phyloP scores from a whole-genome alignment of 345 rosid species.

The Ricinus communis region DNA sequence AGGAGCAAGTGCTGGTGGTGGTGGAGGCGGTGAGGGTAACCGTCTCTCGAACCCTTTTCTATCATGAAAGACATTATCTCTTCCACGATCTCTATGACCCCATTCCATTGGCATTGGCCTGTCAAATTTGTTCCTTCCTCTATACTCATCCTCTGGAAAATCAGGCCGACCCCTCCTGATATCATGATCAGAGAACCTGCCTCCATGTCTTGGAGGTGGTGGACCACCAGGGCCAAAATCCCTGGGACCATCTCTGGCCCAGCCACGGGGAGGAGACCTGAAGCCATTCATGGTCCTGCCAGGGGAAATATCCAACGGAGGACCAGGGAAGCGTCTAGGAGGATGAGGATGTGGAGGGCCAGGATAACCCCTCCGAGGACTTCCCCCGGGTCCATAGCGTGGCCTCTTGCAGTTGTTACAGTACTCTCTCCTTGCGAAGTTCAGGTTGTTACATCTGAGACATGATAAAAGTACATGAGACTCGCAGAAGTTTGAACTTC shows the following conservation, averaged over 20 bases:
- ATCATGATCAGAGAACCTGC: slow-evolving; percentile 54
- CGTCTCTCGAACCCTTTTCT: slow-evolving; percentile 61
- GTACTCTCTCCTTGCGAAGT: slow-evolving; percentile 77
- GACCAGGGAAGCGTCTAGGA: slow-evolving; percentile 57
- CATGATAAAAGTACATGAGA: slow-evolving; percentile 16
- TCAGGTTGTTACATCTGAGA: slow-evolving; percentile 73
- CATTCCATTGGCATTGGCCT: slow-evolving; percentile 55
- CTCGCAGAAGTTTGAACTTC: neutral
- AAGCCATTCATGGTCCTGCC: slow-evolving; percentile 55
- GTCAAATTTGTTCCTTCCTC: slow-evolving; percentile 60
- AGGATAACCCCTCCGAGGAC: slow-evolving; percentile 64
- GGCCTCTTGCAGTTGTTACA: slow-evolving; percentile 75
- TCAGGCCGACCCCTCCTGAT: slow-evolving; percentile 53
- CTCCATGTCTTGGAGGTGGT: slow-evolving; percentile 64
- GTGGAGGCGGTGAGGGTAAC: slow-evolving; percentile 44
- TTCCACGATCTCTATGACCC: slow-evolving; percentile 58
- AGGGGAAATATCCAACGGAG: slow-evolving; percentile 63
- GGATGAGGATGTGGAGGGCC: slow-evolving; percentile 43
- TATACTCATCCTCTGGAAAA: slow-evolving; percentile 52
- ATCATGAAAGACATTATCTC: slow-evolving; percentile 48
- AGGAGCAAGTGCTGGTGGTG: slow-evolving; percentile 35
- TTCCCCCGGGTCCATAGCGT: slow-evolving; percentile 54
- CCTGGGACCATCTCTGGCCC: slow-evolving; percentile 62
- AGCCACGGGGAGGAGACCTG: slow-evolving; percentile 77
- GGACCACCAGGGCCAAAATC: slow-evolving; percentile 49